phyloP scores from a whole-genome alignment of 768 basidiomycete species.

The Lenzites betulinus region DNA sequence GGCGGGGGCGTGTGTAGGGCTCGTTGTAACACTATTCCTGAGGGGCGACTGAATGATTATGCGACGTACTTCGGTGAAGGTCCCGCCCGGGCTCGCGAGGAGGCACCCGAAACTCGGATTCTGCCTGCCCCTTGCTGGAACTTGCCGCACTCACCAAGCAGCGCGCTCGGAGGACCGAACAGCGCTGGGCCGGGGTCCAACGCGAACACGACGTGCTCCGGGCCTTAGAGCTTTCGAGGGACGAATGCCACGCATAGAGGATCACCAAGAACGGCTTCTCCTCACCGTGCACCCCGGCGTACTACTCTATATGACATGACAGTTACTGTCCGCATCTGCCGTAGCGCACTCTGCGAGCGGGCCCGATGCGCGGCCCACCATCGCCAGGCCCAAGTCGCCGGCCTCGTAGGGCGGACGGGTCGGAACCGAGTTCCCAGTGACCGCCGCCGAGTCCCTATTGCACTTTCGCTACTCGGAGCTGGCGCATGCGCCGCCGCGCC shows the following conservation, averaged over 20 bases:
- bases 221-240: too few relatives aligned
- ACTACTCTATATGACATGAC: not conserved
- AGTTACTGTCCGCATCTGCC: not conserved
- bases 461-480: conserved; percentile 50
- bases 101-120: too few relatives aligned
- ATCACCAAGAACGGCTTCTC: not conserved
- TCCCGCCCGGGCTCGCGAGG: too few relatives aligned
- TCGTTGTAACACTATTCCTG: too few relatives aligned
- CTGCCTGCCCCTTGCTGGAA: not conserved
- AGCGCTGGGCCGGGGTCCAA: not conserved
- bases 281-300: too few relatives aligned
- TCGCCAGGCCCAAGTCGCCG: too few relatives aligned
- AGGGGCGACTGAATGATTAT: too few relatives aligned
- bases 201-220: not conserved
- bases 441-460: not conserved
- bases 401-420: too few relatives aligned
- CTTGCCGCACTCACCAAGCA: not conserved
- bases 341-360: not conserved
- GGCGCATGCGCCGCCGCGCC: conserved; percentile 50
- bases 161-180: not conserved
- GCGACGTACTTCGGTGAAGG: too few relatives aligned
- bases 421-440: too few relatives aligned
- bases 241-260: not conserved
- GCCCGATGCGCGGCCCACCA: not conserved
- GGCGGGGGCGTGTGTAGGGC: too few relatives aligned